Conservation (phyloP, 495 filamentous ascomycete genomes). For the Penicillium lividum region DNA sequence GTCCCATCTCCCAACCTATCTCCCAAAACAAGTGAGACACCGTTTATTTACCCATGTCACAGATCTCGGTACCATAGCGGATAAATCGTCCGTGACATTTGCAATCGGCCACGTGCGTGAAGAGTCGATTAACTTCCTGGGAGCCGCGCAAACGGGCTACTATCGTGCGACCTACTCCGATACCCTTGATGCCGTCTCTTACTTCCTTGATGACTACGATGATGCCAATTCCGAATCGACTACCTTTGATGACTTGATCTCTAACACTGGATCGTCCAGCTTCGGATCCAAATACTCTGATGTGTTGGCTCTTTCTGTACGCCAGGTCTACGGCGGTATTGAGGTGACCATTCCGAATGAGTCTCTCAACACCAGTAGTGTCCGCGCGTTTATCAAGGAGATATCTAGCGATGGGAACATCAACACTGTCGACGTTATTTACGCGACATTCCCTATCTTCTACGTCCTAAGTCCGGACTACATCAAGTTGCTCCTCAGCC, state of each 20-base stretch:
- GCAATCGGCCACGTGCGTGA: conserved; percentile 44
- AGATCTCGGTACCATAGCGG: conserved; percentile 32
- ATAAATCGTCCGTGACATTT: conserved; percentile 37
- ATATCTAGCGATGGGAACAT: conserved; percentile 52
- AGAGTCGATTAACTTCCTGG: conserved; percentile 43
- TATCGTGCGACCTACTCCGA: conserved; percentile 33
- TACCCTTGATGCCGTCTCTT: conserved; percentile 28
- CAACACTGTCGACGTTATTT: conserved; percentile 51
- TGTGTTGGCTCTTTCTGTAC: conserved; percentile 42
- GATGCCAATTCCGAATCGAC: conserved; percentile 33
- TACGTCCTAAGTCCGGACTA: conserved; percentile 42
- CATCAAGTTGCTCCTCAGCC: conserved; percentile 41
- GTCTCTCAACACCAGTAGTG: conserved; percentile 38
- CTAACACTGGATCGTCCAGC: conserved; percentile 19
- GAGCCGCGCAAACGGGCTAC: conserved; percentile 39
- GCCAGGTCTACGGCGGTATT: conserved; percentile 44
- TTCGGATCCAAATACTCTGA: conserved; percentile 45
- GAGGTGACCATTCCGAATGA: conserved; percentile 43
- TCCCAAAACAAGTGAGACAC: too few relatives aligned
- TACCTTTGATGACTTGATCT: conserved; percentile 31
- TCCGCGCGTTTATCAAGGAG: conserved; percentile 49
- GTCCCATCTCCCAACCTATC: too few relatives aligned
- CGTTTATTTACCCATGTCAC: too few relatives aligned
- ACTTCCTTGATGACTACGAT: conserved; percentile 44
- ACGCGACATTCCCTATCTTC: conserved; percentile 42